Evolutionary conservation across 2,329 filamentous ascomycete species (phyloP), one percentile per base, ranked within the genome.

Genomic region (Exophiala sp.): DNA sequence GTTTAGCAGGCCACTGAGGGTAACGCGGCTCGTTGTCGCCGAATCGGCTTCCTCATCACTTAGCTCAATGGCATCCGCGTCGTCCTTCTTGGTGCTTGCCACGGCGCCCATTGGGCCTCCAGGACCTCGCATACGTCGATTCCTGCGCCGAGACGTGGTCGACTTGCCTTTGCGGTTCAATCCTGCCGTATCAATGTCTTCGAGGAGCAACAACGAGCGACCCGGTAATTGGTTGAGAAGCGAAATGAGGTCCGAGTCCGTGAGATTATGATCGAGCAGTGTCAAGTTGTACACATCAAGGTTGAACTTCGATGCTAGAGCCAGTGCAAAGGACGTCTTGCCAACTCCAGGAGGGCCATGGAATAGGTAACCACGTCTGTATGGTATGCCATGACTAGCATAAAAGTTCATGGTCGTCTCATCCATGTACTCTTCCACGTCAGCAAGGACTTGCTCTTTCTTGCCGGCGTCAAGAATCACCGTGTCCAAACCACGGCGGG

Each of bases 1-100:
- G 69, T 95, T 95, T 47, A 95, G 78, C 1, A 95, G 78, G 0
- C 88, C 88, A 0, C 87, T 89, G 2, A 94, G 78, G 1, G 87
- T 88, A 61, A 91, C 89, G 18, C 57, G 41, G 20, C 51, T 57
- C 6, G 49, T 45, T 12, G 41, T 52, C 7, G 39, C 40, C 20
- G 46, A 53, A 14, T 38, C 47, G 2, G 29, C 47, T 9, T 62
- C 59, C 5, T 60, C 59, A 14, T 61, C 61, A 36, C 57, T 50
- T 32, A 56, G 33, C 32, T 54, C 50, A 8, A 54, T 41, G 10
- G 48, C 49, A 35, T 44, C 32, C 16, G 11, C 9, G 29, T 38
- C 43, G 11, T 35, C 32, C 16, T 54, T 54, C 12, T 43, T 36
- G 8, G 24, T 29, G 24, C 35, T 43, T 7, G 45, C 24, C 18